Evolutionary conservation across 441 rosid species (phyloP).

Genomic region (Theobroma grandiflorum): DNA sequence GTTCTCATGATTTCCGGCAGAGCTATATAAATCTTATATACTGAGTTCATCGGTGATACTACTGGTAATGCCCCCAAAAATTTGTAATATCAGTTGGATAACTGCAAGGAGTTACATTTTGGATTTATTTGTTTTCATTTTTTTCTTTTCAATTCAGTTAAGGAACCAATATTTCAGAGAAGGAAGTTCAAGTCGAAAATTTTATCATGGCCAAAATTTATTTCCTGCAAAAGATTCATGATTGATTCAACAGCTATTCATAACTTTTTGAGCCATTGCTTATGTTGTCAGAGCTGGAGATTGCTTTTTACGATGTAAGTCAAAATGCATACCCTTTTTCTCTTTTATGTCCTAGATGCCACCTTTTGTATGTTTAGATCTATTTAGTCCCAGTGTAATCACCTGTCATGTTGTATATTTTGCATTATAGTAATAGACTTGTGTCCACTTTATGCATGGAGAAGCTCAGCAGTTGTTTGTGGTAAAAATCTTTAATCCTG

Average conservation of each 20-base stretch:
- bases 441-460: neutral
- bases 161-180: neutral
- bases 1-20: neutral
- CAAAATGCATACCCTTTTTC: neutral
- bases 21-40: neutral
- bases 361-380: neutral
- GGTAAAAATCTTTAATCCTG: neutral
- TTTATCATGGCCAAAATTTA: neutral
- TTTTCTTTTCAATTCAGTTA: neutral
- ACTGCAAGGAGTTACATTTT: neutral
- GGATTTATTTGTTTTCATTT: neutral
- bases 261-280: neutral
- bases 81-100: neutral
- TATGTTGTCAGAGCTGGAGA: neutral
- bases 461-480: neutral
- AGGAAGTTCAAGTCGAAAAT: conserved; percentile 7
- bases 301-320: neutral
- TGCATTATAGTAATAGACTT: neutral
- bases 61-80: neutral
- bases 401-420: neutral
- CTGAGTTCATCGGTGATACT: neutral
- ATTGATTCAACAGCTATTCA: neutral
- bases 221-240: neutral
- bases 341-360: neutral
- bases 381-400: conserved; percentile 1